phyloP scores from a whole-genome alignment of 148 eudicot species.

The Mesembryanthemum crystallinum region DNA sequence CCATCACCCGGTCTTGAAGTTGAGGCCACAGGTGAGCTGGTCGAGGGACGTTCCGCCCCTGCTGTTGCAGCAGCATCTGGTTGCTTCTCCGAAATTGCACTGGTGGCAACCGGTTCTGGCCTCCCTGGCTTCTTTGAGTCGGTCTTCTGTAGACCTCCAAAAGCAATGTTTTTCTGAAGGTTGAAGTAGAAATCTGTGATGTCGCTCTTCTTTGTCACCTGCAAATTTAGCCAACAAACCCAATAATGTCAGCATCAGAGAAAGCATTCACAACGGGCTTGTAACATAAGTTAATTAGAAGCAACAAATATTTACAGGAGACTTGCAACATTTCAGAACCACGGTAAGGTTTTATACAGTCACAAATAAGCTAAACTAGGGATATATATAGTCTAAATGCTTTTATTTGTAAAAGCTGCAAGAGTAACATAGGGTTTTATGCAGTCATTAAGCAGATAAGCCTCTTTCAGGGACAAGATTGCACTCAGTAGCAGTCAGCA shows the following conservation, averaged over 20 bases:
- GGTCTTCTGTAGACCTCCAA: slow-evolving; percentile 51
- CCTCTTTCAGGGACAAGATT: not conserved
- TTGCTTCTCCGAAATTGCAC: slow-evolving; percentile 21
- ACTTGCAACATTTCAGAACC: not conserved
- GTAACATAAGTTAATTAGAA: not conserved
- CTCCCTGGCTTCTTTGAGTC: slow-evolving; percentile 27
- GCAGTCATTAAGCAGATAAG: not conserved
- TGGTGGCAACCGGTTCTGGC: slow-evolving; percentile 21
- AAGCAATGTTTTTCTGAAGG: slow-evolving; percentile 71
- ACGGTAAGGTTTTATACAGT: no score
- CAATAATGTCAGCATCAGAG: not conserved
- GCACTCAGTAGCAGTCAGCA: not conserved
- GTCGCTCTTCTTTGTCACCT: slow-evolving; percentile 90
- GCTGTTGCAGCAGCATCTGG: not conserved
- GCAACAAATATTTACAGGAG: not conserved
- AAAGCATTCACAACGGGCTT: not conserved
- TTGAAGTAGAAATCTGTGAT: slow-evolving; percentile 84
- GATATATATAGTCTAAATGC: not conserved
- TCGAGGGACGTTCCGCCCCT: slow-evolving; percentile 24
- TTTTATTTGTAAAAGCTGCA: not conserved
- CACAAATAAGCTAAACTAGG: not conserved
- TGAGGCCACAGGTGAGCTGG: slow-evolving; percentile 23
- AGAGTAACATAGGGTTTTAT: not conserved
- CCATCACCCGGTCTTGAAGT: slow-evolving; percentile 23
- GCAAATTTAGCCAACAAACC: slow-evolving; percentile 10